A percentile compares a stretch with the other conserved stretches of the same genome.
These are phyloP conservation scores for Arthrocladium fulminans DNA, from an alignment of 2,329 filamentous ascomycete species.

Conservation along the genomic window DNA sequence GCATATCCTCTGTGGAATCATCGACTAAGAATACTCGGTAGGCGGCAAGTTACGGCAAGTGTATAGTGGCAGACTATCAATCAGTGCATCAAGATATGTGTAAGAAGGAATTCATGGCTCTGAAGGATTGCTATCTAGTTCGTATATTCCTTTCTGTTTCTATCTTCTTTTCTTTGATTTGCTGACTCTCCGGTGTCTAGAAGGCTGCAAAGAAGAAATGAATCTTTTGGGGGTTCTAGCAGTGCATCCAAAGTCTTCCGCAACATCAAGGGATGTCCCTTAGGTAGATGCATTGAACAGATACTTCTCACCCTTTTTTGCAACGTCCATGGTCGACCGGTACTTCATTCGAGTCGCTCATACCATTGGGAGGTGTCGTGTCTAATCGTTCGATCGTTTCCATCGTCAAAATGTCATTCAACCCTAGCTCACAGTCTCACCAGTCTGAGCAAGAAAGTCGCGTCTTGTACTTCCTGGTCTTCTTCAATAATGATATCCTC, in stretches of 20 bases:
- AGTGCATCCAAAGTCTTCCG: not conserved
- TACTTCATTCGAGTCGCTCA: not conserved
- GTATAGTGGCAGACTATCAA: conserved; percentile 82
- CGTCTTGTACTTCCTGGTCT: conserved; percentile 76
- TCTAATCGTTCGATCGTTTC: conserved; percentile 1
- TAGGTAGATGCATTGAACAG: not conserved
- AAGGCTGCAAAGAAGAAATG: conserved; percentile 45
- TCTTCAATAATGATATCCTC: conserved; percentile 66
- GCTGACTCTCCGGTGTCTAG: conserved; percentile 26
- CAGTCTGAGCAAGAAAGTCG: conserved; percentile 67
- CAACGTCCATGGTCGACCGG: too few relatives aligned
- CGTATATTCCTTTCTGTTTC: not conserved
- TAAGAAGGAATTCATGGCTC: conserved; percentile 66
- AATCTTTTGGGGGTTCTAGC: conserved; percentile 6
- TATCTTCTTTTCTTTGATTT: conserved; percentile 71
- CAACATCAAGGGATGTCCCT: not conserved
- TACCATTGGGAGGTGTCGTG: not conserved
- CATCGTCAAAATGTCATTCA: not conserved
- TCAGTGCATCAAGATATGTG: conserved; percentile 88
- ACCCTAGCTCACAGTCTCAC: conserved; percentile 52
- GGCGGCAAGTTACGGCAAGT: conserved; percentile 83
- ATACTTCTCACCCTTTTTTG: too few relatives aligned
- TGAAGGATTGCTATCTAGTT: conserved; percentile 86
- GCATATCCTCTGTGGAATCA: conserved; percentile 12
- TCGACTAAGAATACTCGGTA: conserved; percentile 33